Conservation (phyloP, 2,329 filamentous ascomycete species). For the Epichloe aotearoae region DNA sequence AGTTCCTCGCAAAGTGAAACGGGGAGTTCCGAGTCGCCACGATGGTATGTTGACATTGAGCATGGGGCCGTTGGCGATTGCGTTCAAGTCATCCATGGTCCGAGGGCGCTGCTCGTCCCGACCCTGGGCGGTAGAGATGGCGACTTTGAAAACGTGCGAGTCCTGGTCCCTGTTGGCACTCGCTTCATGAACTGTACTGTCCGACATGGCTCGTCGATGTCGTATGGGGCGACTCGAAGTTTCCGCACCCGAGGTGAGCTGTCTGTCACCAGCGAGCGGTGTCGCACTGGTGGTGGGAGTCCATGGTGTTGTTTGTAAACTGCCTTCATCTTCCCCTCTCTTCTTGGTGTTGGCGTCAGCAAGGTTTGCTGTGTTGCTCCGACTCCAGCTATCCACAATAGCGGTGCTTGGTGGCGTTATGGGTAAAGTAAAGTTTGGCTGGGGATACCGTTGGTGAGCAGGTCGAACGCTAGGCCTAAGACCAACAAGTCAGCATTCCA, state of each 20-base stretch:
- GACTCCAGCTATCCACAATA: constrained; percentile 35
- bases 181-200: constrained; percentile 61
- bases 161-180: constrained; percentile 39
- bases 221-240: constrained; percentile 15
- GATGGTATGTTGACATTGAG: constrained; percentile 70
- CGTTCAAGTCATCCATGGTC: constrained; percentile 44
- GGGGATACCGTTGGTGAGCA: constrained; percentile 46
- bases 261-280: constrained; percentile 21
- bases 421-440: constrained; percentile 47
- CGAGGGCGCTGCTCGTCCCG: constrained; percentile 38
- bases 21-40: constrained; percentile 70
- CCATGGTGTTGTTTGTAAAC: constrained; percentile 18
- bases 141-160: constrained; percentile 60
- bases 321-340: background rate
- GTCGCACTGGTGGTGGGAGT: constrained; percentile 27
- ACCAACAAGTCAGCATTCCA: constrained; percentile 11
- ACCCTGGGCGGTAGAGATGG: constrained; percentile 60
- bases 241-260: constrained; percentile 18
- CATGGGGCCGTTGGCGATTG: constrained; percentile 30
- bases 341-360: constrained; percentile 7
- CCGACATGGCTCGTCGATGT: constrained; percentile 57
- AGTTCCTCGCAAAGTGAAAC: constrained; percentile 65
- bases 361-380: constrained; percentile 18
- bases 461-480: constrained; percentile 47
- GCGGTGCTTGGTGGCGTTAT: constrained; percentile 43